Evolutionary conservation across 371 early-diverging fungal species (phyloP).

Genomic region (Rhizopus microsporus): DNA sequence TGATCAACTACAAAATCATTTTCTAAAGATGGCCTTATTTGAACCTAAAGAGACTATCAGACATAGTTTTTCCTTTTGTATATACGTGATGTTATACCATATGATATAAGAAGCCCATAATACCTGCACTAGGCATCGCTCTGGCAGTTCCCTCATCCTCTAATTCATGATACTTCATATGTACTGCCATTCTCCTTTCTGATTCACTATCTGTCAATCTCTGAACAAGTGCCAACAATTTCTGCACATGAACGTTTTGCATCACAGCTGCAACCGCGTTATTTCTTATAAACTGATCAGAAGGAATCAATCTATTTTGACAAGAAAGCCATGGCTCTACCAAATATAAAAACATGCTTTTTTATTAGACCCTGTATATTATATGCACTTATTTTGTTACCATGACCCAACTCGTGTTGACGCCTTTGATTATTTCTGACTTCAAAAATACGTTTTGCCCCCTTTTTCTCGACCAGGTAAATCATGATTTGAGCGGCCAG

Average conservation of each 20-base stretch:
- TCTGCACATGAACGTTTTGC: constrained; percentile 40
- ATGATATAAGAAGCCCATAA: constrained; percentile 51
- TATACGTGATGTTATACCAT: constrained; percentile 23
- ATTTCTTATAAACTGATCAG: constrained; percentile 2
- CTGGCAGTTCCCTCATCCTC: constrained; percentile 59
- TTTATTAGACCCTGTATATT: not conserved
- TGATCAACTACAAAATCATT: constrained; percentile 46
- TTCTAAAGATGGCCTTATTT: constrained; percentile 42
- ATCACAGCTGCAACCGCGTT: constrained; percentile 5
- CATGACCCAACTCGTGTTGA: constrained; percentile 8
- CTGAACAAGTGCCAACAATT: constrained; percentile 32
- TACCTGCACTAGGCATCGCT: constrained; percentile 54
- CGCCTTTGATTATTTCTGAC: constrained; percentile 27
- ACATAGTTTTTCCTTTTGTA: not conserved
- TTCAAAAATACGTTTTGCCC: constrained; percentile 42
- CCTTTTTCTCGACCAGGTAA: constrained; percentile 39
- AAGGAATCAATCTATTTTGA: constrained; percentile 8
- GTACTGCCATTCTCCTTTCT: constrained; percentile 45
- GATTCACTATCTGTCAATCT: constrained; percentile 44
- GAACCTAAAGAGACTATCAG: constrained; percentile 22
- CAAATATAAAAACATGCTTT: not conserved
- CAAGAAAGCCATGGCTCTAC: constrained; percentile 20
- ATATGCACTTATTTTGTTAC: not conserved
- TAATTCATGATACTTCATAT: constrained; percentile 54
- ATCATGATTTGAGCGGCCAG: constrained; percentile 42